Evolutionary conservation across 78 protist genomes (phyloP).

Genomic region (Pelomyxa schiedti): DNA sequence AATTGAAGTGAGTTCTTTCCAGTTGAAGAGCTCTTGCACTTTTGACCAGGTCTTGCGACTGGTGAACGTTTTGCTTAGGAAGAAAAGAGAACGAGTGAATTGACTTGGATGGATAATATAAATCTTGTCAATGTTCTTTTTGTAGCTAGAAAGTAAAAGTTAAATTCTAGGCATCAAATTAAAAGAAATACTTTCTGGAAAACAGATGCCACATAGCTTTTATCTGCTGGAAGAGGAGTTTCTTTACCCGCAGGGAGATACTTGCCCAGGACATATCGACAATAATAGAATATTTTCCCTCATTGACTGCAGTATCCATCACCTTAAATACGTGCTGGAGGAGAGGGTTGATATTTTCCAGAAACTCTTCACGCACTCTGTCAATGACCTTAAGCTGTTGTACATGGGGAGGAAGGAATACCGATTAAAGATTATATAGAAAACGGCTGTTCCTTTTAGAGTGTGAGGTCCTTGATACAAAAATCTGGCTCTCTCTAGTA

Average conservation of each 20-base stretch:
- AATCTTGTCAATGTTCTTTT: slow-evolving; percentile 32
- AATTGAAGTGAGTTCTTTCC: slow-evolving; percentile 30
- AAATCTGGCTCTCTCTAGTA: slow-evolving; percentile 42
- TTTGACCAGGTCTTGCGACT: slow-evolving; percentile 30
- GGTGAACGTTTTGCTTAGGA: slow-evolving; percentile 26
- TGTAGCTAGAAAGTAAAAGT: slow-evolving; percentile 4
- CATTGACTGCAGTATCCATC: slow-evolving; percentile 21
- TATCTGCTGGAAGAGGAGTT: slow-evolving; percentile 25
- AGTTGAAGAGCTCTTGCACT: slow-evolving; percentile 38
- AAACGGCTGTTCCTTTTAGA: slow-evolving; percentile 24
- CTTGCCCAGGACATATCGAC: slow-evolving; percentile 53
- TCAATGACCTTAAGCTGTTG: too few relatives aligned
- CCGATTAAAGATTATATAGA: slow-evolving; percentile 31
- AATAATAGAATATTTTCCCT: slow-evolving; percentile 15
- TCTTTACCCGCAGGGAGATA: slow-evolving; percentile 15
- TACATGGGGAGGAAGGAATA: too few relatives aligned
- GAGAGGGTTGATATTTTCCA: slow-evolving; percentile 33
- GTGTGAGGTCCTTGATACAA: slow-evolving; percentile 43
- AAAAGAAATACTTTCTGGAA: slow-evolving; percentile 18
- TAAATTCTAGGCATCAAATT: background rate
- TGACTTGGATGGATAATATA: slow-evolving; percentile 46
- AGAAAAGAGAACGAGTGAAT: slow-evolving; percentile 31
- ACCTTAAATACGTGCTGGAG: slow-evolving; percentile 39
- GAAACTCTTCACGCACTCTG: slow-evolving; percentile 21
- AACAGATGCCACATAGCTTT: slow-evolving; percentile 23